Evolutionary conservation across 2,329 filamentous ascomycete species (phyloP).

Genomic region (Paraphoma sp.): DNA sequence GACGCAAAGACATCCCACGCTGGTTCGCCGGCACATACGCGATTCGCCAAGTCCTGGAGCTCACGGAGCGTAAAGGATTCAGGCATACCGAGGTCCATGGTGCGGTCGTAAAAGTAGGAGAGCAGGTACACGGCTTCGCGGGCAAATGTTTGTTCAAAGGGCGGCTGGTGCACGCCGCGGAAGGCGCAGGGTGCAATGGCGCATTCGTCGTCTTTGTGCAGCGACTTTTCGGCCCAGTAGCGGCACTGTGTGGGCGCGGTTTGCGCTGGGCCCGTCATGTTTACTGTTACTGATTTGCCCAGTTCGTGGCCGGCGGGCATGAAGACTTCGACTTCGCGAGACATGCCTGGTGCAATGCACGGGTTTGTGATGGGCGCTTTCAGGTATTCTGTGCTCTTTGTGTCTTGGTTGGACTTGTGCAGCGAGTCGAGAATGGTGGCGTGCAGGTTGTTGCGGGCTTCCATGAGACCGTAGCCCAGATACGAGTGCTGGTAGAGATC

Average conservation of each 20-base stretch:
- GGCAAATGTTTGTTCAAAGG: conserved; percentile 88
- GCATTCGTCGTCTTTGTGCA: conserved; percentile 86
- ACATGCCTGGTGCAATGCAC: conserved; percentile 83
- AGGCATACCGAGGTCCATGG: conserved; percentile 94
- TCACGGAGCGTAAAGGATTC: conserved; percentile 93
- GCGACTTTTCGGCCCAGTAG: conserved; percentile 84
- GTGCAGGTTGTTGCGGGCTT: conserved; percentile 87
- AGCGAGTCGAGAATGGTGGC: conserved; percentile 75
- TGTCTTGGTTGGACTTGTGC: conserved; percentile 64
- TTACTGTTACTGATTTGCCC: conserved; percentile 71
- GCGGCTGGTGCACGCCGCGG: conserved; percentile 95
- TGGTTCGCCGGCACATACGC: conserved; percentile 80
- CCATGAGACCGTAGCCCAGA: conserved; percentile 95
- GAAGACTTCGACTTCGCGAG: conserved; percentile 74
- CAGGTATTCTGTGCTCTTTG: conserved; percentile 66
- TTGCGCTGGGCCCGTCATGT: conserved; percentile 83
- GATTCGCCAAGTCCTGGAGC: conserved; percentile 81
- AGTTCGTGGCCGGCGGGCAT: conserved; percentile 71
- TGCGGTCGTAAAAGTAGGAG: conserved; percentile 98
- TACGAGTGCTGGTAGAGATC: conserved; percentile 98
- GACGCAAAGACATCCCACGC: conserved; percentile 82
- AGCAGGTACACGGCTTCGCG: conserved; percentile 94
- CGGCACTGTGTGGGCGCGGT: conserved; percentile 87
- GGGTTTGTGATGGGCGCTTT: conserved; percentile 77
- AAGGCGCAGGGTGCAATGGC: conserved; percentile 92